These are phyloP conservation scores for Talaromyces sp. DNA, from an alignment of 2,329 filamentous ascomycete genomes.

Conservation along the genomic window DNA sequence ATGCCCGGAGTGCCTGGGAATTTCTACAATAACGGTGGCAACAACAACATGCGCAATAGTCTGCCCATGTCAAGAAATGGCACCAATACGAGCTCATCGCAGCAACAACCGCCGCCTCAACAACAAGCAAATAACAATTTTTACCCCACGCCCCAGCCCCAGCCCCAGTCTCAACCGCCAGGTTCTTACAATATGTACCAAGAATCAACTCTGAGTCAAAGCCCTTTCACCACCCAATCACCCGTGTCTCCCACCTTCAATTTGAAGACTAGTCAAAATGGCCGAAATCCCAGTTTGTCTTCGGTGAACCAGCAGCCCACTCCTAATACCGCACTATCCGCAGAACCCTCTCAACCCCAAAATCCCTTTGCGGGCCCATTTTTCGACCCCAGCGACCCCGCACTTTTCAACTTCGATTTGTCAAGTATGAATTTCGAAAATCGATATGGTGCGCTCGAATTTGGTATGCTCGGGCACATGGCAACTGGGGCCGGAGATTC, in stretches of 20 bases:
- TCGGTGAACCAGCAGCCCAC: slow-evolving; percentile 48
- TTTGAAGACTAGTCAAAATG: slow-evolving; percentile 50
- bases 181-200: slow-evolving; percentile 52
- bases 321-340: slow-evolving; percentile 52
- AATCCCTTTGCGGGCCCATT: slow-evolving; percentile 59
- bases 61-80: slow-evolving; percentile 38
- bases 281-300: slow-evolving; percentile 38
- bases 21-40: slow-evolving; percentile 53
- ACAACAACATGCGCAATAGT: slow-evolving; percentile 37
- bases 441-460: slow-evolving; percentile 92
- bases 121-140: slow-evolving; percentile 32
- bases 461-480: slow-evolving; percentile 96
- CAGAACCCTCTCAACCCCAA: slow-evolving; percentile 44
- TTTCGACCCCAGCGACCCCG: slow-evolving; percentile 90
- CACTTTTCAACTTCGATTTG: slow-evolving; percentile 93
- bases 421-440: slow-evolving; percentile 94
- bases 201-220: slow-evolving; percentile 47
- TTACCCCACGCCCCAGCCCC: slow-evolving; percentile 40
- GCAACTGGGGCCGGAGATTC: slow-evolving; percentile 85
- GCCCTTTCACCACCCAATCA: slow-evolving; percentile 65
- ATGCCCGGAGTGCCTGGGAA: slow-evolving; percentile 75
- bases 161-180: slow-evolving; percentile 20
- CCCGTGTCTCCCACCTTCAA: slow-evolving; percentile 74
- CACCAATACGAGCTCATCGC: slow-evolving; percentile 30
- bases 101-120: slow-evolving; percentile 19